phyloP scores from a whole-genome alignment of 768 basidiomycete species.

The Mycena polygramma region DNA sequence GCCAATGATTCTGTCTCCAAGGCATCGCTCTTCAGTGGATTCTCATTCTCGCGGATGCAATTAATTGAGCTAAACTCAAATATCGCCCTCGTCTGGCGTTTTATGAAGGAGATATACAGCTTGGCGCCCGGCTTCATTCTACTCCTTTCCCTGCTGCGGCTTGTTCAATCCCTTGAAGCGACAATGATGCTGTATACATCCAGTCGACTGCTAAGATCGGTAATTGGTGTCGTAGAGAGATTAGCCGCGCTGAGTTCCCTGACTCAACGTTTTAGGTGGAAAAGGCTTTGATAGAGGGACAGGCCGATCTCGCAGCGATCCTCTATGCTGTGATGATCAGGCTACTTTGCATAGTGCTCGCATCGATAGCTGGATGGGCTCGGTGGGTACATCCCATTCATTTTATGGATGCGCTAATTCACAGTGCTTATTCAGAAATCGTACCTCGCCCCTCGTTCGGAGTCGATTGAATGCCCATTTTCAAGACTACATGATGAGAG shows the following conservation, averaged over 20 bases:
- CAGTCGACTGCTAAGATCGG: neutral
- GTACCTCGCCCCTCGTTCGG: neutral
- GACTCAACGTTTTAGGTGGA: conserved; percentile 16
- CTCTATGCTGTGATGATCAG: neutral
- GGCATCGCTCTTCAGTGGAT: neutral
- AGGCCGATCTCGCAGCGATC: conserved; percentile 3
- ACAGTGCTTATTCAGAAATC: neutral
- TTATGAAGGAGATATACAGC: conserved; percentile 14
- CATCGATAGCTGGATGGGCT: neutral
- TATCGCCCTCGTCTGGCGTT: conserved; percentile 10
- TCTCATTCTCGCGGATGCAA: neutral
- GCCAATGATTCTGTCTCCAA: neutral
- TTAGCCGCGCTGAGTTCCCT: neutral
- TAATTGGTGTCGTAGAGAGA: too few species aligned
- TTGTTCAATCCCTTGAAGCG: neutral
- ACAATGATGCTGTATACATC: conserved; percentile 15
- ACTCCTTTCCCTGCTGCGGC: neutral
- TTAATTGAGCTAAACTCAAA: neutral
- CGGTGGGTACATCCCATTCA: conserved; percentile 1
- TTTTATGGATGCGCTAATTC: neutral
- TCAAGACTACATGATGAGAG: conserved; percentile 15
- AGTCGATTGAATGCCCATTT: conserved; percentile 13
- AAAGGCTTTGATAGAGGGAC: neutral
- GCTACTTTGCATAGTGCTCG: neutral
- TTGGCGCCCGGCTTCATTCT: conserved; percentile 1